These are phyloP conservation scores for Coemansia sp. DNA, from an alignment of 192 early-diverging fungal genomes.

Conservation along the genomic window DNA sequence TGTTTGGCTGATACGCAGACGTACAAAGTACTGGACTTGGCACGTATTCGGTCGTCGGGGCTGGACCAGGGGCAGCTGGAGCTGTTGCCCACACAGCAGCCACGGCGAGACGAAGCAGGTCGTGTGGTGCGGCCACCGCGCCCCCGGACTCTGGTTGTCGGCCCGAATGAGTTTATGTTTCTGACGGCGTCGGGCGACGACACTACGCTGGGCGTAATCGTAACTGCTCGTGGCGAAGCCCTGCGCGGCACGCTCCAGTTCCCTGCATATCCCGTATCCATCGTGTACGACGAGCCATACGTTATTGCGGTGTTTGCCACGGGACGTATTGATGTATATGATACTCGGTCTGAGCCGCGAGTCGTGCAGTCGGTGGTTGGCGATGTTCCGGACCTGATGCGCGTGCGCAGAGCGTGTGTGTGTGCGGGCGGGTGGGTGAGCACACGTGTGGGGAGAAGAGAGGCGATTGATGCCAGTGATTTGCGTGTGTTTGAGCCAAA, in stretches of 20 bases:
- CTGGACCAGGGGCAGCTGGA: slow-evolving; percentile 25
- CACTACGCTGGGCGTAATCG: slow-evolving; percentile 49
- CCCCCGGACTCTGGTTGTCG: slow-evolving; percentile 48
- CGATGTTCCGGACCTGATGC: slow-evolving; percentile 1
- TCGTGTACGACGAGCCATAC: slow-evolving; percentile 47
- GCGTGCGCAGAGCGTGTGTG: slow-evolving; percentile 18
- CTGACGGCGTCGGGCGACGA: slow-evolving; percentile 42
- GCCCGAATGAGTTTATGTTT: slow-evolving; percentile 51
- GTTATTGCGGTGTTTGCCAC: slow-evolving; percentile 31
- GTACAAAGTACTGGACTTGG: slow-evolving; percentile 48
- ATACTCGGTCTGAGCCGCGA: slow-evolving; percentile 41
- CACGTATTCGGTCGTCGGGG: slow-evolving; percentile 19
- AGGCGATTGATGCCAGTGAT: slow-evolving; percentile 21
- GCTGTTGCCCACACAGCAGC: slow-evolving; percentile 51
- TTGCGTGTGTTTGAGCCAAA: not conserved
- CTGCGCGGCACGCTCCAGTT: slow-evolving; percentile 53
- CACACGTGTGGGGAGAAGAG: slow-evolving; percentile 17
- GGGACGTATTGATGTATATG: slow-evolving; percentile 35
- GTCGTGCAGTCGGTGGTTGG: slow-evolving; percentile 33
- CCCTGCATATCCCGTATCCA: slow-evolving; percentile 34
- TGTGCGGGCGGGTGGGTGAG: slow-evolving; percentile 10
- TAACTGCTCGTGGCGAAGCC: slow-evolving; percentile 53
- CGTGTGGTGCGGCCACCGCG: slow-evolving; percentile 39
- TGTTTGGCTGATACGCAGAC: slow-evolving; percentile 49
- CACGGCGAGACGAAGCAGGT: slow-evolving; percentile 29